Percentiles rank a stretch among this genome's conserved stretches.
Conservation (phyloP, 202 grass and related monocot genomes). For the Digitaria exilis region DNA sequence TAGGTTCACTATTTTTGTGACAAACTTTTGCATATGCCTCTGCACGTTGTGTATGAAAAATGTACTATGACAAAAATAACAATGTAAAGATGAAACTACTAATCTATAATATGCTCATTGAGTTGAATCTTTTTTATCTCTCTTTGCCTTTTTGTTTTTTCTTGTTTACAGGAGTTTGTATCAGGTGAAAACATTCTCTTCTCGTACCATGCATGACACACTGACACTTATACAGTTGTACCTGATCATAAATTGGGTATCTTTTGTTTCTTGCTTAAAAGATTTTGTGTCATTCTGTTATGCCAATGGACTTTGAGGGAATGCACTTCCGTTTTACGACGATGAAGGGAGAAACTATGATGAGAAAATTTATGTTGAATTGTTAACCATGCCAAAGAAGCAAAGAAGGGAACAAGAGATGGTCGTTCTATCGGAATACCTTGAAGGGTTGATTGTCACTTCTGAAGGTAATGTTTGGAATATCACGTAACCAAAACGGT, state of each 20-base stretch:
- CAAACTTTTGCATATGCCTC: slow-evolving; percentile 68
- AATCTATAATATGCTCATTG: slow-evolving; percentile 7
- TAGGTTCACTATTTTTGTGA: slow-evolving; percentile 60
- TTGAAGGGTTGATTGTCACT: slow-evolving; percentile 77
- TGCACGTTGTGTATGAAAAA: slow-evolving; percentile 37
- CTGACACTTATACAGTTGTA: not conserved
- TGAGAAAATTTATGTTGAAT: slow-evolving; percentile 3
- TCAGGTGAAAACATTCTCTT: slow-evolving; percentile 5
- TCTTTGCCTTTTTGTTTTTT: not conserved
- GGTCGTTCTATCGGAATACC: slow-evolving; percentile 41
- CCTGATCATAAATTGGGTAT: not conserved
- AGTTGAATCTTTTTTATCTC: not conserved
- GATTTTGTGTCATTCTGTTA: not conserved
- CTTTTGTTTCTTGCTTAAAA: slow-evolving; percentile 11
- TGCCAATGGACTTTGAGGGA: not conserved
- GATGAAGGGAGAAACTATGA: not conserved
- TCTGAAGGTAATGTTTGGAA: slow-evolving; percentile 63
- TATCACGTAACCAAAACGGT: slow-evolving; percentile 70
- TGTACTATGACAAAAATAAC: not conserved
- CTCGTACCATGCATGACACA: not conserved
- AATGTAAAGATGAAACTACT: not conserved
- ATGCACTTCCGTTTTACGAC: not conserved
- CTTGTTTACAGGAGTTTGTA: slow-evolving; percentile 10
- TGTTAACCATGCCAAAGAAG: not conserved
- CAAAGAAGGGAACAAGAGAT: not conserved